These are phyloP conservation scores for sorghum (Sorghum bicolor) DNA, from an alignment of 176 grass and related monocot species.

Conservation along the genomic window DNA sequence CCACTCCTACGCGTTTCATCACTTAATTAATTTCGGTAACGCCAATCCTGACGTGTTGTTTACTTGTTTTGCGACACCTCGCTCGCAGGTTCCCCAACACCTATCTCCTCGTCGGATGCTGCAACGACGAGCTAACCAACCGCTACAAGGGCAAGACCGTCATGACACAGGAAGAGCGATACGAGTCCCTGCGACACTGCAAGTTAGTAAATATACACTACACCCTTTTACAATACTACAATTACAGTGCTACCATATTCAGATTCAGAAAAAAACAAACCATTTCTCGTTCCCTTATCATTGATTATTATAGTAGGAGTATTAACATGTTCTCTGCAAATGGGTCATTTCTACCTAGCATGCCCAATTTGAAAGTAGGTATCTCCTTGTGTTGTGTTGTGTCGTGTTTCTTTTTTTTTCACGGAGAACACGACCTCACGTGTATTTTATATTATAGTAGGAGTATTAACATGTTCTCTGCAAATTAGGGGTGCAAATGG, in stretches of 20 bases:
- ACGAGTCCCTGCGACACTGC: slow-evolving; percentile 96
- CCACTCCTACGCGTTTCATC: neutral
- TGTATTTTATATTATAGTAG: neutral
- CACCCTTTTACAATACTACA: too few species aligned
- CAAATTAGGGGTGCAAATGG: too few species aligned
- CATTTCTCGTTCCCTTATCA: neutral
- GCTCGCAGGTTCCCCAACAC: slow-evolving; percentile 84
- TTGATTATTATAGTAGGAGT: neutral
- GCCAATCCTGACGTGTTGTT: neutral
- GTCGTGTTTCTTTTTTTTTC: too few species aligned
- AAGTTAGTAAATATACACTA: slow-evolving; percentile 44
- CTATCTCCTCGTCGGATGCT: slow-evolving; percentile 84
- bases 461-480: neutral
- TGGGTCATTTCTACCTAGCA: neutral
- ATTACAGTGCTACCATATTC: too few species aligned
- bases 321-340: neutral
- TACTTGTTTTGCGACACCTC: neutral
- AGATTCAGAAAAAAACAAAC: neutral
- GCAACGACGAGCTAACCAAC: slow-evolving; percentile 82
- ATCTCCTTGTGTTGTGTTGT: neutral
- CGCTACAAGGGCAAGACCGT: slow-evolving; percentile 97
- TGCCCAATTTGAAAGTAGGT: neutral
- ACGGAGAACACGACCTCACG: too few species aligned
- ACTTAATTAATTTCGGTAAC: neutral
- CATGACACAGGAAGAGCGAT: slow-evolving; percentile 86